Evolutionary conservation across 169 alveolate species (phyloP).

Genomic region (Plasmodium yoelii): DNA sequence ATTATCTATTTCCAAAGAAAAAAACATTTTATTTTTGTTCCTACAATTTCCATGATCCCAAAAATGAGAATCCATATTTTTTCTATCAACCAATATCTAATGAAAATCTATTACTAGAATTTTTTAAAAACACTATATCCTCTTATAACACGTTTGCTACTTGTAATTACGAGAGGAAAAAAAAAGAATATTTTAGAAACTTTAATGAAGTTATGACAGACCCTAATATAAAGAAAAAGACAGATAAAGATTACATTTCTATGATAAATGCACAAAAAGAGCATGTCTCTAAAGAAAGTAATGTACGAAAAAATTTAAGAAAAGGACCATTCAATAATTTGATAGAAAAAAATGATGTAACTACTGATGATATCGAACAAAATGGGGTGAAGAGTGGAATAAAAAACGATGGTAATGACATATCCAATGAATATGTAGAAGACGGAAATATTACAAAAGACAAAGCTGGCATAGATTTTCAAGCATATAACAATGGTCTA

Average conservation of each 20-base stretch:
- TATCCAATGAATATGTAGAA: background rate
- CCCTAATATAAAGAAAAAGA: conserved; percentile 3
- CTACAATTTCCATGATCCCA: conserved; percentile 74
- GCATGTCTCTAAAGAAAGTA: background rate
- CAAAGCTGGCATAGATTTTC: background rate
- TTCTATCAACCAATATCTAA: conserved; percentile 69
- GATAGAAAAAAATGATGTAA: conserved; percentile 6
- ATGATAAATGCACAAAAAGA: too few relatives aligned
- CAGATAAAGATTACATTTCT: background rate
- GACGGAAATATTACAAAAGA: background rate
- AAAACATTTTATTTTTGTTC: conserved; percentile 74
- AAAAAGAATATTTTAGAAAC: conserved; percentile 46
- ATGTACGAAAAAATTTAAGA: background rate
- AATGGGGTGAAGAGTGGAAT: background rate
- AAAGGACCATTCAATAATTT: conserved; percentile 3
- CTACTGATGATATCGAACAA: background rate
- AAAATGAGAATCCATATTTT: conserved; percentile 73
- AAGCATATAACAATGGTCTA: background rate
- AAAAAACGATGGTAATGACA: background rate
- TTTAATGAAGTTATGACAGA: background rate
- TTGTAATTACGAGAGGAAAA: conserved; percentile 54
- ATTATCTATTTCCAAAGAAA: conserved; percentile 54
- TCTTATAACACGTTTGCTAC: conserved; percentile 64
- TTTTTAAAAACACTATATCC: conserved; percentile 64
- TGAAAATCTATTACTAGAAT: conserved; percentile 50